phyloP scores from a whole-genome alignment of 1,139 yeast genomes.

The Blastobotrys ciferrii region DNA sequence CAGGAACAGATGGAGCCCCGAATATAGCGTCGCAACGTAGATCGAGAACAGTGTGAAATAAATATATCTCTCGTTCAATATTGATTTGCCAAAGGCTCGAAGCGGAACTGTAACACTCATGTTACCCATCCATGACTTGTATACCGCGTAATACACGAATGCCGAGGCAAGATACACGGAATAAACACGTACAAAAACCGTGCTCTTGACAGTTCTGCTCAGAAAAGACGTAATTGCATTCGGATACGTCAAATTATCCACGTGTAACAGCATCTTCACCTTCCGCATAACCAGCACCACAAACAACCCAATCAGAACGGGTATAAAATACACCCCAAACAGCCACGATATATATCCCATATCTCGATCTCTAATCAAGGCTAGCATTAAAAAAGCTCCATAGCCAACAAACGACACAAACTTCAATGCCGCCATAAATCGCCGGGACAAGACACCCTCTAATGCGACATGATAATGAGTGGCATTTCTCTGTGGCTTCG shows the following conservation, averaged over 20 bases:
- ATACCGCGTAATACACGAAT: constrained; percentile 37
- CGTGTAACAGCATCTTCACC: constrained; percentile 24
- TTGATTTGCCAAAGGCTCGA: constrained; percentile 48
- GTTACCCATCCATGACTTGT: constrained; percentile 35
- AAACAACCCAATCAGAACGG: constrained; percentile 26
- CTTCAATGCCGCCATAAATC: constrained; percentile 32
- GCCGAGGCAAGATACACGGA: constrained; percentile 45
- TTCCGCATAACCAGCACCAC: constrained; percentile 33
- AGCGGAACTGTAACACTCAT: constrained; percentile 28
- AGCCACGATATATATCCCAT: constrained; percentile 27
- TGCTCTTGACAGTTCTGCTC: constrained; percentile 45
- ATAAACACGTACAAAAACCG: constrained; percentile 40
- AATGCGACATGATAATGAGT: constrained; percentile 31
- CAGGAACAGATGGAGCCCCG: constrained; percentile 52
- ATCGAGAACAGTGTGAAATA: constrained; percentile 48
- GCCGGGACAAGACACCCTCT: constrained; percentile 29
- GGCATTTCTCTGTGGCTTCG: constrained; percentile 18
- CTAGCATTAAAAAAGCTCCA: constrained; percentile 15
- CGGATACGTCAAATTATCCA: constrained; percentile 19
- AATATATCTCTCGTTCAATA: constrained; percentile 61
- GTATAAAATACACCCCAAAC: constrained; percentile 28
- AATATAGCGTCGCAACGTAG: constrained; percentile 47
- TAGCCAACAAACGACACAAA: constrained; percentile 21
- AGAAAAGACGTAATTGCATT: constrained; percentile 34
- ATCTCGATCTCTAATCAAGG: constrained; percentile 20